Conservation (phyloP, 2,329 filamentous ascomycete species). For the Stagonosporopsis chrysanthemi region DNA sequence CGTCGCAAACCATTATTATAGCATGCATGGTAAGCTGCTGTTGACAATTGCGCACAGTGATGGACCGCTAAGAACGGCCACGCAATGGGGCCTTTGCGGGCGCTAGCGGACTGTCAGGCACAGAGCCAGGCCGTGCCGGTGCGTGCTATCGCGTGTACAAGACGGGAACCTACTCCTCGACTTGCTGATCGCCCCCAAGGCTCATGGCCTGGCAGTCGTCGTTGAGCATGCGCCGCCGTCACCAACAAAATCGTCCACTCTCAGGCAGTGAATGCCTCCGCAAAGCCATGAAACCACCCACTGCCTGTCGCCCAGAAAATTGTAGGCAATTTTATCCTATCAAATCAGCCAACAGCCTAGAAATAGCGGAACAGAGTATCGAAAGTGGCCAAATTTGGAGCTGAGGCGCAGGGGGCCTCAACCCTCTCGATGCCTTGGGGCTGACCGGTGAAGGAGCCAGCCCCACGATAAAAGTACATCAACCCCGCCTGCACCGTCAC, state of each 20-base stretch:
- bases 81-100: neutral
- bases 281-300: slow-evolving; percentile 7
- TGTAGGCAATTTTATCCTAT: slow-evolving; percentile 1
- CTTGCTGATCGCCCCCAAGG: neutral
- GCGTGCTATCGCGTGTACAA: neutral
- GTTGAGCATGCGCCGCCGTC: neutral
- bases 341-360: slow-evolving; percentile 5
- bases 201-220: neutral
- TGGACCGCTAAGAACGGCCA: neutral
- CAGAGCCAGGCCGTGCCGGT: neutral
- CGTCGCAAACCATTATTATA: no score
- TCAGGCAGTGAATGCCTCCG: neutral
- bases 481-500: neutral
- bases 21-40: neutral
- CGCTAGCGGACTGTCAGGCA: neutral
- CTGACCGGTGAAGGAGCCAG: slow-evolving; percentile 32
- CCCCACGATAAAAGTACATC: slow-evolving; percentile 23
- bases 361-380: slow-evolving; percentile 9
- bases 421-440: slow-evolving; percentile 10
- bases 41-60: neutral
- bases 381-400: slow-evolving; percentile 7
- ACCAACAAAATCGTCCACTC: neutral
- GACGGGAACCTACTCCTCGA: neutral
- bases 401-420: slow-evolving; percentile 17
- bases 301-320: neutral